A percentile compares a stretch with the other conserved stretches of the same genome.
phyloP scores from a whole-genome alignment of 2,329 filamentous ascomycete genomes.

The Triangularia setosa region DNA sequence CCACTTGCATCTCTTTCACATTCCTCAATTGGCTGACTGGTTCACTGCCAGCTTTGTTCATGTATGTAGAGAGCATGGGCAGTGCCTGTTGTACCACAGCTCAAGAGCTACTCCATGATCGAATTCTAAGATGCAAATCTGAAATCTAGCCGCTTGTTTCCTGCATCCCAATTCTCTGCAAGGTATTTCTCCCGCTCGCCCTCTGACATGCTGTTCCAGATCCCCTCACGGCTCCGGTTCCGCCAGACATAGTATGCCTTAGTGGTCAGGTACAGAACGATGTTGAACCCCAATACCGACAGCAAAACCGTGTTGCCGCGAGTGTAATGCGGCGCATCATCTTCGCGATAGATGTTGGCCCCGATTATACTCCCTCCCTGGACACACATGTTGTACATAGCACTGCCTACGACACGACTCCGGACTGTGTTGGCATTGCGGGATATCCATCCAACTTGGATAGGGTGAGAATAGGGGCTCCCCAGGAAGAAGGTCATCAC shows the following conservation, averaged over 20 bases:
- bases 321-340: conserved; percentile 52
- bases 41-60: too few relatives aligned
- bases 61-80: background rate
- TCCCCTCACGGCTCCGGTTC: conserved; percentile 43
- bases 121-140: conserved; percentile 31
- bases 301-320: conserved; percentile 53
- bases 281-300: conserved; percentile 45
- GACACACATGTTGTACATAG: conserved; percentile 50
- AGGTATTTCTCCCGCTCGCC: conserved; percentile 49
- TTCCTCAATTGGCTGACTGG: background rate
- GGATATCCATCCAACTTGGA: conserved; percentile 54
- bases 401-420: conserved; percentile 54
- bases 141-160: conserved; percentile 44
- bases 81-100: background rate
- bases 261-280: conserved; percentile 46
- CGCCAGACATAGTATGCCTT: conserved; percentile 51
- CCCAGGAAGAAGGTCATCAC: conserved; percentile 35
- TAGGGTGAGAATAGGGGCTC: conserved; percentile 43
- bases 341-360: conserved; percentile 48
- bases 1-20: background rate
- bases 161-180: conserved; percentile 38
- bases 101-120: background rate
- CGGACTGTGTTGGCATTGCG: conserved; percentile 57
- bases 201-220: conserved; percentile 46
- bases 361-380: conserved; percentile 34